These are phyloP conservation scores for Fimicolochytrium jonesii DNA, from an alignment of 192 early-diverging fungal genomes.

Conservation along the genomic window DNA sequence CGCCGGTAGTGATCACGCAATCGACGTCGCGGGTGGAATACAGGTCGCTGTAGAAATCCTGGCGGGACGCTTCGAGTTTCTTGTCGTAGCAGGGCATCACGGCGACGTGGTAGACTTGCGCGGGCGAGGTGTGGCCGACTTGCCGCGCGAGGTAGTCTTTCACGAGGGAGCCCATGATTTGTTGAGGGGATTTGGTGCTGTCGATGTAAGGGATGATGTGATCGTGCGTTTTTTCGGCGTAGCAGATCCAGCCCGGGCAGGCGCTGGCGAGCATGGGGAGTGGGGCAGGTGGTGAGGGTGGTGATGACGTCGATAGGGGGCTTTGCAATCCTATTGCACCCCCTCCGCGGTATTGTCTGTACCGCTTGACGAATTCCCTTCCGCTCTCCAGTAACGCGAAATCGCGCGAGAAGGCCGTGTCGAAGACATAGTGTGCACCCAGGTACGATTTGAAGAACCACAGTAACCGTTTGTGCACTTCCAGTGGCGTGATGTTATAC, in stretches of 20 bases:
- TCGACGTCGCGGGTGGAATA: slow-evolving; percentile 89
- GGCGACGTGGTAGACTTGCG: slow-evolving; percentile 86
- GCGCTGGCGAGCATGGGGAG: slow-evolving; percentile 53
- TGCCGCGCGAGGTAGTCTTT: slow-evolving; percentile 76
- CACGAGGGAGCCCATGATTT: slow-evolving; percentile 90
- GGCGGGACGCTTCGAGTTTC: slow-evolving; percentile 93
- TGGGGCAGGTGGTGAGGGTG: slow-evolving; percentile 36
- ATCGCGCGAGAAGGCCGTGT: slow-evolving; percentile 86
- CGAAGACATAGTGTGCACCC: slow-evolving; percentile 83
- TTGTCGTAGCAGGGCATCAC: slow-evolving; percentile 99
- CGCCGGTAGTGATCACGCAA: slow-evolving; percentile 91
- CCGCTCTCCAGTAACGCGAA: slow-evolving; percentile 78
- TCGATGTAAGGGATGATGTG: slow-evolving; percentile 85
- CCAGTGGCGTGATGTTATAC: slow-evolving; percentile 63
- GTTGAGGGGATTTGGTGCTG: slow-evolving; percentile 92
- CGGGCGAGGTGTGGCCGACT: slow-evolving; percentile 51
- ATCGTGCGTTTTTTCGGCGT: slow-evolving; percentile 96
- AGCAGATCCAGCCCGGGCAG: slow-evolving; percentile 92
- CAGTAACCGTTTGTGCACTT: slow-evolving; percentile 67
- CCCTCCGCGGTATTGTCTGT: slow-evolving; percentile 28
- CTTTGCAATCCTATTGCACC: slow-evolving; percentile 1
- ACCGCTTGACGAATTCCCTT: slow-evolving; percentile 84
- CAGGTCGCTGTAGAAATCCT: slow-evolving; percentile 82
- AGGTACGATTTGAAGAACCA: slow-evolving; percentile 68
- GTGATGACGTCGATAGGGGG: slow-evolving; percentile 58